Conservation (phyloP, 1,139 yeast genomes). For the Pneumocystis carinii region DNA sequence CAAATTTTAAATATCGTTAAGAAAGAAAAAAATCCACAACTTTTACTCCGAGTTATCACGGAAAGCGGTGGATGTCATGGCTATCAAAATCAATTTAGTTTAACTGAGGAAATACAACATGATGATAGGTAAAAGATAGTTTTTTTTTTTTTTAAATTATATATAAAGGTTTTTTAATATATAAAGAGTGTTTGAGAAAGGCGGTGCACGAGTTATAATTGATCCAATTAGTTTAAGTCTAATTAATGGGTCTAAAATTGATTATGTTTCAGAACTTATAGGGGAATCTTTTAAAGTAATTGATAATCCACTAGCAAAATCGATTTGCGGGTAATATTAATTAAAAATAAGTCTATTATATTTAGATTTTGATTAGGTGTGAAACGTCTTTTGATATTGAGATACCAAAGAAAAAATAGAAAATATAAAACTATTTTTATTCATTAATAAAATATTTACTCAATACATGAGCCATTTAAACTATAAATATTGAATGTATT, state of each 20-base stretch:
- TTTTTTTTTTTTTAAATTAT: background rate
- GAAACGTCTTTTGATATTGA: background rate
- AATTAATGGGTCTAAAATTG: slow-evolving; percentile 72
- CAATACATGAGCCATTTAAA: background rate
- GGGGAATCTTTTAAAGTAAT: slow-evolving; percentile 88
- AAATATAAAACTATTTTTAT: background rate
- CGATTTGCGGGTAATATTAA: slow-evolving; percentile 57
- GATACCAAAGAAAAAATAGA: background rate
- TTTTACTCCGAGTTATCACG: slow-evolving; percentile 64
- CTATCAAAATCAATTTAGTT: slow-evolving; percentile 67
- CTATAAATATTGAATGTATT: slow-evolving; percentile 19
- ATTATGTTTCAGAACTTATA: slow-evolving; percentile 80
- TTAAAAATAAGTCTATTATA: too few relatives aligned
- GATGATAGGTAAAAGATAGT: slow-evolving; percentile 22
- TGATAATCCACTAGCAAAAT: slow-evolving; percentile 77
- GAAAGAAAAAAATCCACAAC: slow-evolving; percentile 30
- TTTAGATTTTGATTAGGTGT: background rate
- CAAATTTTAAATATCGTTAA: slow-evolving; percentile 12
- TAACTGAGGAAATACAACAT: slow-evolving; percentile 33
- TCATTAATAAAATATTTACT: background rate
- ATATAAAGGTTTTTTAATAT: background rate
- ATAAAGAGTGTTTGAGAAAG: slow-evolving; percentile 40
- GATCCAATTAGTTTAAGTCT: slow-evolving; percentile 73
- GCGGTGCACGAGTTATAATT: slow-evolving; percentile 54
- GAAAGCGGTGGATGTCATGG: slow-evolving; percentile 99